phyloP scores from a whole-genome alignment of 1,139 yeast species.

The Blastobotrys indianensis region DNA sequence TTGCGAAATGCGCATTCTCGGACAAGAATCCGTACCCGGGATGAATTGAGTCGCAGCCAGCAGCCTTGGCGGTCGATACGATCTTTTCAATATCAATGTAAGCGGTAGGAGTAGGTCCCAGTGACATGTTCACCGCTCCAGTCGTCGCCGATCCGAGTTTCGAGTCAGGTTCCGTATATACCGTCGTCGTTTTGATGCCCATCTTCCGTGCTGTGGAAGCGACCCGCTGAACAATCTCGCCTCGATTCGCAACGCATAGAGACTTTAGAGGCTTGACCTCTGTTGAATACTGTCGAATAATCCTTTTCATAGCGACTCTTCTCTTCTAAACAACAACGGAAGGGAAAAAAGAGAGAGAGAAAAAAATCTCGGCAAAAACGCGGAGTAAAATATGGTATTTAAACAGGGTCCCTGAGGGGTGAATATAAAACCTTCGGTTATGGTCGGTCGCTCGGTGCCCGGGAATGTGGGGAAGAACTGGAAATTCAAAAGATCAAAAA shows the following conservation, averaged over 20 bases:
- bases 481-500: too few relatives aligned
- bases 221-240: slow-evolving; percentile 45
- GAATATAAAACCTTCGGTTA: not conserved
- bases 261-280: slow-evolving; percentile 28
- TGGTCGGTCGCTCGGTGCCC: too few relatives aligned
- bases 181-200: slow-evolving; percentile 37
- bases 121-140: slow-evolving; percentile 35
- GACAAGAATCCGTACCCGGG: slow-evolving; percentile 46
- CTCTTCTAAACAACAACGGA: not conserved
- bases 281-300: slow-evolving; percentile 13
- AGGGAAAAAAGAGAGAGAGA: not conserved
- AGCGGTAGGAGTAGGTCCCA: slow-evolving; percentile 40
- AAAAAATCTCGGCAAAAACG: not conserved
- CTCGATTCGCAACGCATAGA: slow-evolving; percentile 43
- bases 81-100: slow-evolving; percentile 42
- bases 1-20: slow-evolving; percentile 43
- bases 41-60: slow-evolving; percentile 40
- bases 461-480: too few relatives aligned
- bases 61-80: slow-evolving; percentile 37
- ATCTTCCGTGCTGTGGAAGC: slow-evolving; percentile 37
- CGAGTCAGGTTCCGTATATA: slow-evolving; percentile 41
- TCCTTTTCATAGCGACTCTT: slow-evolving; percentile 5
- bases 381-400: too few relatives aligned
- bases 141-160: slow-evolving; percentile 39
- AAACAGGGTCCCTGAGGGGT: slow-evolving; percentile 1